phyloP scores from a whole-genome alignment of 2,329 filamentous ascomycete genomes.

The Verticillium albo-atrum region DNA sequence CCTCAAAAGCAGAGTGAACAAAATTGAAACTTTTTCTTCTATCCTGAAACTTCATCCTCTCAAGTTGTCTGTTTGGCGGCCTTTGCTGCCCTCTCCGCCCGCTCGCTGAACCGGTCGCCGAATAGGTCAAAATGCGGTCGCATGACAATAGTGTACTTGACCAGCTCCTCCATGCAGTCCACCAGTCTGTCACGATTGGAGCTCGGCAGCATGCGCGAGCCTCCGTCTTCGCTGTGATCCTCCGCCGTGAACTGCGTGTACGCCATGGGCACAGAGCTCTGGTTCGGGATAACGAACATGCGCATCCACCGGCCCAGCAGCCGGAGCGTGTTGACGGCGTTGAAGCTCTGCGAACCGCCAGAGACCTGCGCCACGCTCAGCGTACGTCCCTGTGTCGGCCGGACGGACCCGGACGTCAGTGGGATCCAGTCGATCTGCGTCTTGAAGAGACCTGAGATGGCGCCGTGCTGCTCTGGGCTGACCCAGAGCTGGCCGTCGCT shows the following conservation, averaged over 20 bases:
- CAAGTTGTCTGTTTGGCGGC: too few species aligned
- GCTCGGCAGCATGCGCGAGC: conserved; percentile 48
- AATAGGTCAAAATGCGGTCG: conserved; percentile 56
- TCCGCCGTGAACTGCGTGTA: conserved; percentile 54
- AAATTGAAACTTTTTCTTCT: conserved; percentile 15
- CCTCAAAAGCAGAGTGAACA: too few species aligned
- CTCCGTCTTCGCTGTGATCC: conserved; percentile 19
- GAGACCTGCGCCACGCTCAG: conserved; percentile 58
- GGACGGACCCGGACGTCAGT: conserved; percentile 54
- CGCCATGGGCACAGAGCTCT: conserved; percentile 58
- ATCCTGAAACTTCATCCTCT: too few species aligned
- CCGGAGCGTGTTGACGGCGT: conserved; percentile 61
- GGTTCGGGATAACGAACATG: conserved; percentile 65
- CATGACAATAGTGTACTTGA: conserved; percentile 65
- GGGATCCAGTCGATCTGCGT: conserved; percentile 70
- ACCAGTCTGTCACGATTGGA: conserved; percentile 56
- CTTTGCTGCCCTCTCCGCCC: conserved; percentile 30
- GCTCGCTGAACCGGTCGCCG: conserved; percentile 58
- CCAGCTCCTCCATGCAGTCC: conserved; percentile 67
- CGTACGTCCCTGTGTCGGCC: conserved; percentile 62
- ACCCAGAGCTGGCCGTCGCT: conserved; percentile 65
- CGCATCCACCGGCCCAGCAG: conserved; percentile 66
- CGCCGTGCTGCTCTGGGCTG: conserved; percentile 63
- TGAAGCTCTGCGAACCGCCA: conserved; percentile 64
- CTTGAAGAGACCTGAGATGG: conserved; percentile 58